Percentiles rank a stretch among this genome's conserved stretches.
Evolutionary conservation across 2,329 filamentous ascomycete species (phyloP).

Genomic region (Dichotomopilus funicola): DNA sequence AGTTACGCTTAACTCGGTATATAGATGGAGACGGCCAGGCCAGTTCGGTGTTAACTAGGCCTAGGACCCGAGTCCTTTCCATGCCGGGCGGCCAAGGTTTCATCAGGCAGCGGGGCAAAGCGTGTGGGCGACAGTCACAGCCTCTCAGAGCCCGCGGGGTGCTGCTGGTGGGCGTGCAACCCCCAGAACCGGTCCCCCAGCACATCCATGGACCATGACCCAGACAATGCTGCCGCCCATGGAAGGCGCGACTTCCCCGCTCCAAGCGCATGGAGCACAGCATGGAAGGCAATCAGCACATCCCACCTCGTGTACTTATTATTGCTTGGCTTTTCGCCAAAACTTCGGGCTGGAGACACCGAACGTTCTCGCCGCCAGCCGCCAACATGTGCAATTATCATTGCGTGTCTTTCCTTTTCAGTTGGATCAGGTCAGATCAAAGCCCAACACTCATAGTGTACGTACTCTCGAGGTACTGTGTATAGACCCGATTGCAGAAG

Average conservation of each 20-base stretch:
- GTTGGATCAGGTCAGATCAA: not conserved
- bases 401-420: not conserved
- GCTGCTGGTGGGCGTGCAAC: not conserved
- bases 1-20: no score
- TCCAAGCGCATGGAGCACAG: not conserved
- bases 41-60: no score
- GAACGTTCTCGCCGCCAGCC: no score
- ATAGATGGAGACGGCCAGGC: no score
- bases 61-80: no score
- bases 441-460: no score
- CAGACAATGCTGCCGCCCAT: not conserved
- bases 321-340: no score
- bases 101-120: not conserved
- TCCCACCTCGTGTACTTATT: not conserved
- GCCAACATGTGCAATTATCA: no score
- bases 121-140: not conserved
- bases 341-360: no score
- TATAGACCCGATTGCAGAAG: no score
- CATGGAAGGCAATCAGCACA: not conserved
- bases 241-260: not conserved
- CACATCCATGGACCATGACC: not conserved
- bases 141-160: not conserved
- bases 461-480: no score
- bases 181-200: no score
- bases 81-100: not conserved